Base-by-base conservation (phyloP, 1,139 yeast species). In the Pichia sp. region DNA sequence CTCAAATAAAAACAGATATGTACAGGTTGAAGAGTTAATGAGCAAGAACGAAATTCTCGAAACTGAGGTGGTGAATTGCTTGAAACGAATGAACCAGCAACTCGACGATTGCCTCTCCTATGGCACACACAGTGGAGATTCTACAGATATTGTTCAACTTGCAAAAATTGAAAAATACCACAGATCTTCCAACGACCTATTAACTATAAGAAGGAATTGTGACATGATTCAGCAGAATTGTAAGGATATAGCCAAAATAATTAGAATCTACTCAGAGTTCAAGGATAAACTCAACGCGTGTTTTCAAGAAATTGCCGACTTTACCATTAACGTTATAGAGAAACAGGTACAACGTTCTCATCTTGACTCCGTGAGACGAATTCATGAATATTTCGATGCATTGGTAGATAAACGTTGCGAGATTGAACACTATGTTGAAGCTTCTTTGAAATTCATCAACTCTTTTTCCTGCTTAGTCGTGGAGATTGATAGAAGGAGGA, bases 31-130 rank as follows among this genome's bases (percentile, higher is more conserved):
- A 24, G 35, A 41, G 22, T 40, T 55, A 11, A 32, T 52, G 22
- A 37, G 39, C 4, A 47, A 48, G 18, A 73, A 79, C 44, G 59
- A 62, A 7, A 62, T 67, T 0, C 60, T 80, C 38, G 94, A 86
- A 37, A 68, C 69, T 41, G 93, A 83, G 38, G 67, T 86, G 57
- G 93, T 85, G 0, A 67, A 72, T 8, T 62, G 82, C 15, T 60
- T 87, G 25, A 79, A 77, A 41, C 77, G 87, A 52, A 61, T 87
- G 26, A 81, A 95, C 6, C 73, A 75, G 37, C 96, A 87, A 58
- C 85, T 77, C 47, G 96, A 86, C 53, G 87, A 83, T 51, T 83
- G 94, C 47, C 47, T 60, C 4, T 64, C 70, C 45, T 45, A 4
- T 48, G 45, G 2, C 64, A 59, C 33, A 53, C 53, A 35, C 30